A percentile compares a stretch with the other conserved stretches of the same genome.
phyloP scores from a whole-genome alignment of 2,329 filamentous ascomycete species.

The Davidsoniella virescens region DNA sequence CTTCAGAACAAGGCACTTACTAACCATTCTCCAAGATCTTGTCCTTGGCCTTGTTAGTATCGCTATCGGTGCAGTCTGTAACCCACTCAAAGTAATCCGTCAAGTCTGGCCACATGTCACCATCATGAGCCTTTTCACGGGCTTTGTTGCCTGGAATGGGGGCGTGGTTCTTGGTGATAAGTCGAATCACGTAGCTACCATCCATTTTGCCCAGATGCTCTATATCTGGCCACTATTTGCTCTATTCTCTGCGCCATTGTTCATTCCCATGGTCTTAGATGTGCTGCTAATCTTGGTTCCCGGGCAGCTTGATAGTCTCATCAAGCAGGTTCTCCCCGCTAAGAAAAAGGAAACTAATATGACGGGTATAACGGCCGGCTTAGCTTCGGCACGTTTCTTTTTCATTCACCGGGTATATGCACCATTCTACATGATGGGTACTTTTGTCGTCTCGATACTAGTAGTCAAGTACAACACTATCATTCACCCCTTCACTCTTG shows the following conservation, averaged over 20 bases:
- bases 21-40: slow-evolving; percentile 27
- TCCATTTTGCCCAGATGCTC: slow-evolving; percentile 83
- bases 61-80: slow-evolving; percentile 36
- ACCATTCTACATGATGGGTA: slow-evolving; percentile 21
- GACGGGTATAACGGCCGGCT: neutral
- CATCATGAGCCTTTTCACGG: slow-evolving; percentile 50
- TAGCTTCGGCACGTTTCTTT: slow-evolving; percentile 5
- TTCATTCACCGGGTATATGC: slow-evolving; percentile 23
- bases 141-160: slow-evolving; percentile 74
- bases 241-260: slow-evolving; percentile 76
- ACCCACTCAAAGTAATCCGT: slow-evolving; percentile 28
- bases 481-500: slow-evolving; percentile 86
- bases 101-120: slow-evolving; percentile 43
- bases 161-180: slow-evolving; percentile 94
- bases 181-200: slow-evolving; percentile 75
- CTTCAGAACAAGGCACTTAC: neutral
- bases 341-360: neutral
- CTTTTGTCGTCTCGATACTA: slow-evolving; percentile 23
- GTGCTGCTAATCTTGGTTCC: too few relatives aligned
- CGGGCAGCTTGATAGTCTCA: too few relatives aligned
- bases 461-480: slow-evolving; percentile 74
- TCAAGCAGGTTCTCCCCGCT: neutral
- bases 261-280: slow-evolving; percentile 35
- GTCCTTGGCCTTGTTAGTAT: slow-evolving; percentile 47
- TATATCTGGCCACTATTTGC: slow-evolving; percentile 84